Conservation (phyloP, 2,329 filamentous ascomycete species). For the Parastagonospora nodorum region DNA sequence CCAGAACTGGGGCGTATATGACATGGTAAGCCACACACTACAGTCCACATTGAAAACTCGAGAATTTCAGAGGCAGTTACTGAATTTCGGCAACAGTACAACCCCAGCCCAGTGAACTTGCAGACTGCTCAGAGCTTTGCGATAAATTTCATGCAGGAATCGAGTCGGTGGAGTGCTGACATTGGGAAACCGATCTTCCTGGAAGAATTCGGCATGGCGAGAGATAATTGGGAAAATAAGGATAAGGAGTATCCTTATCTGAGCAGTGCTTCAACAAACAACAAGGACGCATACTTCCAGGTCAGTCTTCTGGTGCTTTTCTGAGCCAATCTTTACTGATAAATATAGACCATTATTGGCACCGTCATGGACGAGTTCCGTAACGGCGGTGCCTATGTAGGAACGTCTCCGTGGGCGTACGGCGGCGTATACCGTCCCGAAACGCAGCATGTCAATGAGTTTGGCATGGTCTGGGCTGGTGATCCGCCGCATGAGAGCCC, state of each 20-base stretch:
- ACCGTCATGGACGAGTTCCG: slow-evolving; percentile 44
- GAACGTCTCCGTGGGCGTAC: slow-evolving; percentile 48
- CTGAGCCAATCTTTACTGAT: neutral
- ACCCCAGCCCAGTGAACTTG: slow-evolving; percentile 38
- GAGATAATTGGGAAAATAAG: slow-evolving; percentile 48
- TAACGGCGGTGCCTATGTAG: slow-evolving; percentile 42
- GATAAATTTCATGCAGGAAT: slow-evolving; percentile 38
- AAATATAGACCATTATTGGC: slow-evolving; percentile 40
- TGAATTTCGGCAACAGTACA: slow-evolving; percentile 14
- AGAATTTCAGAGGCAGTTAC: neutral
- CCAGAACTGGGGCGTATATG: slow-evolving; percentile 41
- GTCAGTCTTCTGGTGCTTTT: slow-evolving; percentile 8
- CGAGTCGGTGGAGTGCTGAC: slow-evolving; percentile 41
- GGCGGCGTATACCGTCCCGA: slow-evolving; percentile 48
- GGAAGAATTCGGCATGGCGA: slow-evolving; percentile 49
- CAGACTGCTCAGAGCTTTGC: slow-evolving; percentile 44
- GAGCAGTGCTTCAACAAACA: slow-evolving; percentile 39
- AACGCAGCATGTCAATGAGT: slow-evolving; percentile 44
- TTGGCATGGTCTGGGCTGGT: slow-evolving; percentile 49
- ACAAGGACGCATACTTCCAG: slow-evolving; percentile 47
- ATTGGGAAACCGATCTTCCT: slow-evolving; percentile 47
- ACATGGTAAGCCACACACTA: neutral
- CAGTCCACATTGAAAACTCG: neutral
- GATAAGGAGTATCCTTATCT: slow-evolving; percentile 45
- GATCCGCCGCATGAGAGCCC: slow-evolving; percentile 48